Percentiles rank a stretch among this genome's conserved stretches.
phyloP scores from a whole-genome alignment of 1,284 basidiomycete species.

The Ceratobasidium theobromae region DNA sequence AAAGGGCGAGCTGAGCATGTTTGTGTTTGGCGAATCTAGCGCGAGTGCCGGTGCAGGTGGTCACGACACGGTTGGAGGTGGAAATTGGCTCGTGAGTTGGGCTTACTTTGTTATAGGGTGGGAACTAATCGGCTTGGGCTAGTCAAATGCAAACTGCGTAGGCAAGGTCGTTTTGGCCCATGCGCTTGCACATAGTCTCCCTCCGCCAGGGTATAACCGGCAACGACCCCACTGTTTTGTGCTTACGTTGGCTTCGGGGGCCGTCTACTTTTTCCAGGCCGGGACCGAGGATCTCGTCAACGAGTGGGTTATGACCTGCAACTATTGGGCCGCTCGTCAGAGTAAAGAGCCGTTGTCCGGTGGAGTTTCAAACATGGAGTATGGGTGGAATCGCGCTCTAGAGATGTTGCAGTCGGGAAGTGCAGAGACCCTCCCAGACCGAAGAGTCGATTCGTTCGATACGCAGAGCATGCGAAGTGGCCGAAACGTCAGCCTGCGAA shows the following conservation, averaged over 20 bases:
- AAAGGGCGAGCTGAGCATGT: constrained; percentile 92
- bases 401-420: constrained; percentile 49
- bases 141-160: constrained; percentile 81
- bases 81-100: constrained; percentile 89
- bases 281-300: constrained; percentile 96
- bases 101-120: background rate
- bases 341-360: constrained; percentile 93
- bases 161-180: constrained; percentile 84
- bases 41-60: constrained; percentile 45
- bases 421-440: constrained; percentile 43
- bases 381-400: constrained; percentile 87
- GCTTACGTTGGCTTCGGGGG: constrained; percentile 84
- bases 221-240: constrained; percentile 93
- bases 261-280: constrained; percentile 94
- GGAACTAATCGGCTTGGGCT: background rate
- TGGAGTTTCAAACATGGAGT: constrained; percentile 98
- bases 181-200: constrained; percentile 82
- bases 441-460: constrained; percentile 54
- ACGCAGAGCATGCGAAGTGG: constrained; percentile 68
- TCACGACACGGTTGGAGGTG: constrained; percentile 77
- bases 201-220: constrained; percentile 88
- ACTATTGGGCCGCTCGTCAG: constrained; percentile 95
- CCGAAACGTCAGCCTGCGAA: constrained; percentile 57
- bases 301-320: constrained; percentile 98
- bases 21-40: constrained; percentile 76